Evolutionary conservation across 352 stramenopile genomes (phyloP), one percentile per base, ranked within the genome.

Genomic region (Phytophthora citrophthora): DNA sequence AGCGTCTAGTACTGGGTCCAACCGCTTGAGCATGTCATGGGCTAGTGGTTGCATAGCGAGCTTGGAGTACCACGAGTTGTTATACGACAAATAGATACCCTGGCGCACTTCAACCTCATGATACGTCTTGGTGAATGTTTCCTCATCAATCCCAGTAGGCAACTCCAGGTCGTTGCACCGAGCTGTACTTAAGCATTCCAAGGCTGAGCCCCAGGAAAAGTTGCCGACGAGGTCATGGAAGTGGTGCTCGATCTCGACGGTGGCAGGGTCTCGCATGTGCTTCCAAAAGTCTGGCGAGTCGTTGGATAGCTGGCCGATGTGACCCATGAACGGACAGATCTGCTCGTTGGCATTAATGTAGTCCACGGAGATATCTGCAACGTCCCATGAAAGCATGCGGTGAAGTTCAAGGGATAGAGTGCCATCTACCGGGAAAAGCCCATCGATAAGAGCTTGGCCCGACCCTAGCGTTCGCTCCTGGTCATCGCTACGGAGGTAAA

Each of bases 401-500:
- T 88, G 74, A 45, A 93, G 68, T 39, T 77, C 70, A 16, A 65
- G 60, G 11, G 76, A 83, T 40, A 77, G 65, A 13, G 64, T 70
- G 8, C 59, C 69, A 18, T 94, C 80, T 15, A 74, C 73, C 29
- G 88, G 86, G 57, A 96, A 96, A 15, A 96, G 38, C 2, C 83
- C 83, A 39, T 96, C 85, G 16, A 96, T 71, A 24, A 96, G 61
- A 4, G 83, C 81, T 63, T 95, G 87, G 11, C 87, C 87, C n/a
- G 87, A 95, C 4, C 87, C 87, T 5, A 95, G 60, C 11, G 87
- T 95, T 10, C 87, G 80, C 59, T 95, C 87, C 66, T 95, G 74
- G 59, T 95, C 87, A 46, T 95, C 87, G 60, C 85, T 94, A 40
- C 86, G 84, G n/a, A 95, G 73, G 57, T 89, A 90, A 64, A 95